phyloP scores from a whole-genome alignment of 2,329 filamentous ascomycete species.

The Penicillium sp. region DNA sequence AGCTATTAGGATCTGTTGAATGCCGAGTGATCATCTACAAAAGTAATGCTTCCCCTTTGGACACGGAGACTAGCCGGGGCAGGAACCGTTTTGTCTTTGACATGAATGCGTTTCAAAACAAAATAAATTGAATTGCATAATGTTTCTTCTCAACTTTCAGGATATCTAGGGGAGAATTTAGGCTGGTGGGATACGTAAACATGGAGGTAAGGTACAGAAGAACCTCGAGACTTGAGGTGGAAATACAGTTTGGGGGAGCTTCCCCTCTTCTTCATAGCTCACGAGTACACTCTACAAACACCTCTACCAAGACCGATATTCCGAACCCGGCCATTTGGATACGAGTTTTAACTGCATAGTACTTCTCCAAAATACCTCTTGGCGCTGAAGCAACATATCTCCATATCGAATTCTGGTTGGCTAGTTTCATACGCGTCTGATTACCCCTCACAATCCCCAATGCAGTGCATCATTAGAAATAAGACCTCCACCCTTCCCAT shows the following conservation, averaged over 20 bases:
- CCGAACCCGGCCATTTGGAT: neutral
- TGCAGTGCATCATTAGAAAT: slow-evolving; percentile 4
- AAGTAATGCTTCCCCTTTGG: neutral
- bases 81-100: neutral
- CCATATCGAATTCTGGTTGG: neutral
- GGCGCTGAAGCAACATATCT: neutral
- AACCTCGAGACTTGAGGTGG: neutral
- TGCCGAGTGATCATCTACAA: neutral
- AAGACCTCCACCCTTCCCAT: slow-evolving; percentile 23
- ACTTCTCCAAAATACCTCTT: neutral
- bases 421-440: neutral
- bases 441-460: slow-evolving; percentile 4
- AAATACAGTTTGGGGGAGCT: slow-evolving; percentile 2
- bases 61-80: neutral
- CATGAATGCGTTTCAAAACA: neutral
- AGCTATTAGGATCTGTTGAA: slow-evolving; percentile 45
- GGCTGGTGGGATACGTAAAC: neutral
- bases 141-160: neutral
- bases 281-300: neutral
- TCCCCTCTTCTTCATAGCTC: slow-evolving; percentile 12
- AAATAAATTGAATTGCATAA: neutral
- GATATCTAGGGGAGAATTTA: neutral
- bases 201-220: neutral
- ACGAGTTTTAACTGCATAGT: neutral
- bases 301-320: neutral